These are phyloP conservation scores for Cercophora samala DNA, from an alignment of 495 filamentous ascomycete genomes.

Conservation along the genomic window DNA sequence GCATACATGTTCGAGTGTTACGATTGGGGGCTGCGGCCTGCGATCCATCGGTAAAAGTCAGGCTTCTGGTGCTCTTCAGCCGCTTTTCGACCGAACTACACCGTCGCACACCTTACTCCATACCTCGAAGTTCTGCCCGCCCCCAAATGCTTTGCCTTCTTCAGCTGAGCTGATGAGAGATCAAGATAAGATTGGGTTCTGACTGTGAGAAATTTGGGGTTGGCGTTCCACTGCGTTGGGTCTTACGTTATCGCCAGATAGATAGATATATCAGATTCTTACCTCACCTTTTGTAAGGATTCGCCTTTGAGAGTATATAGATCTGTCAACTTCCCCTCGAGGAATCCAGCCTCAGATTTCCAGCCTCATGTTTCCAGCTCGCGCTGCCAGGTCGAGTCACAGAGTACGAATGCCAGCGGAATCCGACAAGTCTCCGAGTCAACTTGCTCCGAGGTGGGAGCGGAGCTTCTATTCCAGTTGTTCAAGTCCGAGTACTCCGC, in stretches of 20 bases:
- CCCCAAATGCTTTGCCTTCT: background rate
- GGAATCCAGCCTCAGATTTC: background rate
- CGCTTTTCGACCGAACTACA: background rate
- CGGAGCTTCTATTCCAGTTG: background rate
- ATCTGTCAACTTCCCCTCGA: background rate
- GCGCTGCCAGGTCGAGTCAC: background rate
- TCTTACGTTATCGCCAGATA: background rate
- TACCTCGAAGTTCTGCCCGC: background rate
- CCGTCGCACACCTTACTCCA: background rate
- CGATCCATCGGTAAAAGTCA: background rate
- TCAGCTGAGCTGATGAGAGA: background rate
- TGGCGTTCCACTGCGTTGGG: background rate
- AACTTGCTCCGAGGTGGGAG: background rate
- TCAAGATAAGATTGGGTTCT: background rate
- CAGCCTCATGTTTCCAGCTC: background rate
- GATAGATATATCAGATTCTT: background rate
- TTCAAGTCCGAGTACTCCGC: background rate
- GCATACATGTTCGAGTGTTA: background rate
- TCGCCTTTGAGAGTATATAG: background rate
- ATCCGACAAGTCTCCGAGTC: background rate
- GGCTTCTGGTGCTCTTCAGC: background rate
- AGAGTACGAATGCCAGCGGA: background rate
- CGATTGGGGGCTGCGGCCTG: background rate
- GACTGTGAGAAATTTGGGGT: background rate
- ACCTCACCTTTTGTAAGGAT: background rate